Percentiles rank a stretch among this genome's conserved stretches.
Evolutionary conservation across 345 rosid genomes (phyloP).

Genomic region (Salix viminalis): DNA sequence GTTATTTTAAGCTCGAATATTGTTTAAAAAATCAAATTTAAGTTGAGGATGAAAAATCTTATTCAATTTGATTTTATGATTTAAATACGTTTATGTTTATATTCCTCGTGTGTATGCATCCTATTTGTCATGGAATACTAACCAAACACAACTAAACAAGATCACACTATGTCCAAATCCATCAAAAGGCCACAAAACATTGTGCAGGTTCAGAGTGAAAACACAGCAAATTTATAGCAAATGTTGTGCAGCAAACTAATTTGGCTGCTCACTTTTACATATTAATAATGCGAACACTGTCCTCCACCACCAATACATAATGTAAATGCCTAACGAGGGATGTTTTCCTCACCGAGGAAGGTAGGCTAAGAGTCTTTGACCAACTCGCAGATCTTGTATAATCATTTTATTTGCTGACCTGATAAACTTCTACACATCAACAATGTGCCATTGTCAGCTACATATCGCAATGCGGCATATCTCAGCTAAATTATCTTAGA

Average conservation of each 20-base stretch:
- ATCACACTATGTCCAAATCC: too few species aligned
- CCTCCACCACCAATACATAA: not conserved
- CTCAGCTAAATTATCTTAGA: not conserved
- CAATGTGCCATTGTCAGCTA: not conserved
- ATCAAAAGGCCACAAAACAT: too few species aligned
- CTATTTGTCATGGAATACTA: too few species aligned
- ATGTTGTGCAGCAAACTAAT: not conserved
- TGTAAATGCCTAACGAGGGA: not conserved
- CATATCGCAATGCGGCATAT: not conserved
- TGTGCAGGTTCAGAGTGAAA: not conserved
- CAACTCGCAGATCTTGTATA: not conserved
- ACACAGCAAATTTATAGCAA: not conserved
- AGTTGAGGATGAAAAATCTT: too few species aligned
- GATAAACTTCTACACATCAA: not conserved
- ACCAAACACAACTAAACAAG: too few species aligned
- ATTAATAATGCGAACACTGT: not conserved
- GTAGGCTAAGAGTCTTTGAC: not conserved
- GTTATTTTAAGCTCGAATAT: too few species aligned
- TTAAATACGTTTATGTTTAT: too few species aligned
- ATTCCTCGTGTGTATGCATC: too few species aligned
- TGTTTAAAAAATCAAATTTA: too few species aligned
- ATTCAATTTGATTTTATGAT: too few species aligned
- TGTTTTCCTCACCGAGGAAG: not conserved
- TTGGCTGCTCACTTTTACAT: not conserved
- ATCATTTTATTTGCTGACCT: slow-evolving; percentile 8